These are phyloP conservation scores for Jimgerdemannia flammicorona DNA, from an alignment of 192 early-diverging fungal species.

Conservation along the genomic window DNA sequence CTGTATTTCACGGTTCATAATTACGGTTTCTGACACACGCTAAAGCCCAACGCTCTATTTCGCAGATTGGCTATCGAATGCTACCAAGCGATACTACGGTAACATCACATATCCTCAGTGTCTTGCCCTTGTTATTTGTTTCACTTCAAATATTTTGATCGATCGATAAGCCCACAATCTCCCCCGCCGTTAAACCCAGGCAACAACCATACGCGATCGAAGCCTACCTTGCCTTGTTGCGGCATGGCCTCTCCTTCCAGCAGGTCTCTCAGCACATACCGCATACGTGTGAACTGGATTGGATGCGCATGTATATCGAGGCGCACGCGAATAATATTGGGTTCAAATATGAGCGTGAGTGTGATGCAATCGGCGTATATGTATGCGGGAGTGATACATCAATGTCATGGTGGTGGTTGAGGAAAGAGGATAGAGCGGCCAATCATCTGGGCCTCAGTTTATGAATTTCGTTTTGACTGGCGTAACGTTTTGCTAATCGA, in stretches of 20 bases:
- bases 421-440: too few species aligned
- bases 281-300: not conserved
- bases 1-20: not conserved
- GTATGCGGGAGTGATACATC: not conserved
- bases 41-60: not conserved
- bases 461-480: too few species aligned
- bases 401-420: not conserved
- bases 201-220: not conserved
- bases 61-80: not conserved
- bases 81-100: not conserved
- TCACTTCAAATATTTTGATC: too few species aligned
- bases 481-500: too few species aligned
- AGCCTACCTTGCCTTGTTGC: not conserved
- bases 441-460: too few species aligned
- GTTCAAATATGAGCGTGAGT: conserved; percentile 2
- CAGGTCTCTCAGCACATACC: not conserved
- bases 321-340: not conserved
- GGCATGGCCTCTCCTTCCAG: not conserved
- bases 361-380: not conserved
- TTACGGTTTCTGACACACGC: not conserved
- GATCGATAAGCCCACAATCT: too few species aligned
- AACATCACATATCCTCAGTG: not conserved
- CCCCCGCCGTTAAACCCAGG: not conserved
- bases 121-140: not conserved
- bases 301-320: not conserved